Base-by-base conservation (phyloP, 441 rosid species). In the Syzygium malaccense region DNA sequence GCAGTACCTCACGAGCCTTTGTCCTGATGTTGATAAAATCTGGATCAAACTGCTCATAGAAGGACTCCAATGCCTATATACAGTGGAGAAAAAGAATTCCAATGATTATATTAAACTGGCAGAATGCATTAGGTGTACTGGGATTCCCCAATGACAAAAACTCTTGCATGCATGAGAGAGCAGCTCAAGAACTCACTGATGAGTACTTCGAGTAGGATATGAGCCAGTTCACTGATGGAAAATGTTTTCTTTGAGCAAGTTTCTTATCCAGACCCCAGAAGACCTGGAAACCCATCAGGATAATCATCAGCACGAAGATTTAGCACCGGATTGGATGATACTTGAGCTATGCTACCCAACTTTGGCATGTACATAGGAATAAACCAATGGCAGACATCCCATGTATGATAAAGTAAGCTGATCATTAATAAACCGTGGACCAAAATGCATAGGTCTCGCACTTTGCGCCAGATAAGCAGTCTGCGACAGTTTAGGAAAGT, bases 211-310 rank as follows among this genome's bases (percentile, higher is more conserved):
- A 98, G 94, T 98, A 98, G 85, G 99, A 98, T 90, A 98, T 97
- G 89, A 98, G 95, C 99, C 99, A 98, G 91, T 98, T 98, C 33
- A 98, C 99, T 87, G 99, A 98, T 86, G 99, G 99, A 84, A 98
- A 98, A 94, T 98, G 99, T 90, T 98, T 98, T 93, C 99, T 96
- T 92, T 97, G 99, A 32, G 99, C 99, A 94, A 97, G 98, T 93
- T 97, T 98, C 95, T 98, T 98, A 93, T 98, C 99, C 94, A 97
- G 94, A 92, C 99, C 99, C 99, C 99, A 98, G 93, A 98, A 98
- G 91, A 97, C 99, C 99, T 98, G 91, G 92, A 41, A 75, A 75
- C 18, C 51, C 83, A 75, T 23, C 51, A 41, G n/a, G 51, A 75
- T 23, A 41, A 75, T 75, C 83, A 75, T 75, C 51, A 75, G 53